These are phyloP conservation scores for Neonectria faginata DNA, from an alignment of 2,329 filamentous ascomycete species.

Conservation along the genomic window DNA sequence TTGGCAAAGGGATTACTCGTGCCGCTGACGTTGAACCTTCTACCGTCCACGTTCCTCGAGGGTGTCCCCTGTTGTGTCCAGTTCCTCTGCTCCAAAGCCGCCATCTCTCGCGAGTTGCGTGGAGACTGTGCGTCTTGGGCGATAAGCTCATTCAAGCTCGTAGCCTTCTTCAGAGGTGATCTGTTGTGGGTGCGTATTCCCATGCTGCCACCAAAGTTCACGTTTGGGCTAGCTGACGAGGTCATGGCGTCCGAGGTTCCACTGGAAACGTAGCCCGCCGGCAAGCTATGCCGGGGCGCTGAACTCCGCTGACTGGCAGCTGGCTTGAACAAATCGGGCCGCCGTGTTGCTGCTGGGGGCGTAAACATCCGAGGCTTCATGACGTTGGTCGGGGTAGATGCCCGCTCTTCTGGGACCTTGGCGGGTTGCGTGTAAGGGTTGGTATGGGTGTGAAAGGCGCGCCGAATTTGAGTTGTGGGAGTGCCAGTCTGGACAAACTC, in stretches of 20 bases:
- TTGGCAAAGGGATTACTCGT: constrained; percentile 55
- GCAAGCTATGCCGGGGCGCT: constrained; percentile 51
- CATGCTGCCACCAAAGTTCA: constrained; percentile 75
- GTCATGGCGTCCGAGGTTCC: constrained; percentile 40
- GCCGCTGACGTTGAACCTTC: constrained; percentile 40
- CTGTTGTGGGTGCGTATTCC: constrained; percentile 84
- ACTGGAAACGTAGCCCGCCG: constrained; percentile 47
- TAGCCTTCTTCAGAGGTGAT: constrained; percentile 84
- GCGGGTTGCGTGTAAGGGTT: constrained; percentile 77
- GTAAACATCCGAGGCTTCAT: constrained; percentile 59
- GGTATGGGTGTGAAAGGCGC: constrained; percentile 82
- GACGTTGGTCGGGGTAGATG: constrained; percentile 51
- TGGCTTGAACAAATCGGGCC: constrained; percentile 52
- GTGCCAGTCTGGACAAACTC: constrained; percentile 63
- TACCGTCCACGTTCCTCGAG: constrained; percentile 51
- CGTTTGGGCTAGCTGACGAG: constrained; percentile 41
- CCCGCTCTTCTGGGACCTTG: constrained; percentile 61
- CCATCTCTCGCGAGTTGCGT: constrained; percentile 72
- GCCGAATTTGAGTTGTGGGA: constrained; percentile 73
- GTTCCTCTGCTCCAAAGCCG: constrained; percentile 64
- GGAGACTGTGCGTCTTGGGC: constrained; percentile 58
- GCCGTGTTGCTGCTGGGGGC: constrained; percentile 50
- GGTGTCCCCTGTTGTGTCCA: constrained; percentile 55
- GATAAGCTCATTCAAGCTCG: constrained; percentile 70
- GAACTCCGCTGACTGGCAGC: constrained; percentile 46